Conservation (phyloP, 2,329 filamentous ascomycete genomes). For the Trichoderma lentiforme region DNA sequence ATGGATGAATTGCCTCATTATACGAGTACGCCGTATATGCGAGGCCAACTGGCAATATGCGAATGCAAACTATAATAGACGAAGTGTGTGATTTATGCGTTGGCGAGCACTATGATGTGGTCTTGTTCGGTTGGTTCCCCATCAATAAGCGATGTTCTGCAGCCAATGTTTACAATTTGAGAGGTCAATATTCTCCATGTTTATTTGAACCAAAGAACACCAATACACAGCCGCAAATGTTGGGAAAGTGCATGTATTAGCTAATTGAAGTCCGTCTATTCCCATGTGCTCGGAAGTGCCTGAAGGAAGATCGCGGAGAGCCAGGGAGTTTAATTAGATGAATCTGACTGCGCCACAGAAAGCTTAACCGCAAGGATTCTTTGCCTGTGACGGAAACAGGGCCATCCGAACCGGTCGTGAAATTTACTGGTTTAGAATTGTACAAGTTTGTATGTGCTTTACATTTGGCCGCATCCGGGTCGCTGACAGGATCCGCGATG, state of each 20-base stretch:
- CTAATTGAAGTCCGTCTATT: background rate
- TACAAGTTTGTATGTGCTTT: background rate
- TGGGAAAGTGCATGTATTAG: background rate
- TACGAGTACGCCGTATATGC: background rate
- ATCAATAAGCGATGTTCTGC: background rate
- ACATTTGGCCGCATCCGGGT: background rate
- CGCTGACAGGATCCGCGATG: background rate
- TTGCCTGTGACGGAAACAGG: background rate
- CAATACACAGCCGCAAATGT: background rate
- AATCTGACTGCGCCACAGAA: background rate
- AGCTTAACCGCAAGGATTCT: background rate
- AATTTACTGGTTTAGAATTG: background rate
- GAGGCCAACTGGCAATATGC: background rate
- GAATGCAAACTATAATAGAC: background rate
- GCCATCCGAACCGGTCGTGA: background rate
- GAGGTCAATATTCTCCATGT: background rate
- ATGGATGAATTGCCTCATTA: background rate
- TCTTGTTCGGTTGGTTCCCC: background rate
- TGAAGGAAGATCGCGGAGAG: background rate
- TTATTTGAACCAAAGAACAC: background rate
- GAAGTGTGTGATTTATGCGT: background rate
- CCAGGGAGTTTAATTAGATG: background rate
- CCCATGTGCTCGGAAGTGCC: background rate
- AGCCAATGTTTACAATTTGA: background rate
- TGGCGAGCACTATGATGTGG: background rate